phyloP scores from a whole-genome alignment of 1,139 yeast genomes.

The Lipomyces yarrowii region DNA sequence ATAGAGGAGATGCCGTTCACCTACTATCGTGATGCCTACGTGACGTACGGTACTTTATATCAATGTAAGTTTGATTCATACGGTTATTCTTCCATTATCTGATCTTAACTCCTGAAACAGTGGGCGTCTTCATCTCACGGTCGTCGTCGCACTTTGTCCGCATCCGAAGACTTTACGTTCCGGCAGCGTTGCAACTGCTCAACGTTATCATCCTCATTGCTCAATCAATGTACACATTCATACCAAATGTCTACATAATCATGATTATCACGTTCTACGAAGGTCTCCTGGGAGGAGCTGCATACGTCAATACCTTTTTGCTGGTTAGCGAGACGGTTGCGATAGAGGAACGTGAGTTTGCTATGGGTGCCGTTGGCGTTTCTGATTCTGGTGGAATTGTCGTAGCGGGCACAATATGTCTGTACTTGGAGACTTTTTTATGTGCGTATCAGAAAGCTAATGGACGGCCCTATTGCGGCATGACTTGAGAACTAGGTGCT shows the following conservation, averaged over 20 bases:
- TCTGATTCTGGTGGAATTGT: conserved; percentile 91
- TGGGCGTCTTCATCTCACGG: conserved; percentile 89
- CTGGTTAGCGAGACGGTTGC: conserved; percentile 68
- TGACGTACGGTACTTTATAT: conserved; percentile 87
- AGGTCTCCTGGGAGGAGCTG: conserved; percentile 83
- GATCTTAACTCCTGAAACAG: conserved; percentile 15
- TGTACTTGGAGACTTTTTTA: conserved; percentile 72
- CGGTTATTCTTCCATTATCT: background rate
- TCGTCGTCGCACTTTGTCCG: conserved; percentile 74
- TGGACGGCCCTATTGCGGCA: conserved; percentile 47
- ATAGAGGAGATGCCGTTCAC: conserved; percentile 68
- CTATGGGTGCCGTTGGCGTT: conserved; percentile 90
- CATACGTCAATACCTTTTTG: conserved; percentile 86
- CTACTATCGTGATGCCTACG: conserved; percentile 82
- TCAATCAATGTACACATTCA: conserved; percentile 63
- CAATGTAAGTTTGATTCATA: conserved; percentile 48
- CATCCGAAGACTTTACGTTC: conserved; percentile 57
- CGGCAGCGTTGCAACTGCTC: conserved; percentile 67
- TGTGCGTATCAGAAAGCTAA: conserved; percentile 62
- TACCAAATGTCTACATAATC: conserved; percentile 68
- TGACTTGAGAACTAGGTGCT: conserved; percentile 13
- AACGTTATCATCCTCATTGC: conserved; percentile 61
- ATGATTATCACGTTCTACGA: conserved; percentile 74
- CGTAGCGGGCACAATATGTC: conserved; percentile 73
- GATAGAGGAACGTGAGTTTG: conserved; percentile 68